Percentiles rank a stretch among this genome's conserved stretches.
phyloP scores from a whole-genome alignment of 148 eudicot species.

The Nyssa sinensis region DNA sequence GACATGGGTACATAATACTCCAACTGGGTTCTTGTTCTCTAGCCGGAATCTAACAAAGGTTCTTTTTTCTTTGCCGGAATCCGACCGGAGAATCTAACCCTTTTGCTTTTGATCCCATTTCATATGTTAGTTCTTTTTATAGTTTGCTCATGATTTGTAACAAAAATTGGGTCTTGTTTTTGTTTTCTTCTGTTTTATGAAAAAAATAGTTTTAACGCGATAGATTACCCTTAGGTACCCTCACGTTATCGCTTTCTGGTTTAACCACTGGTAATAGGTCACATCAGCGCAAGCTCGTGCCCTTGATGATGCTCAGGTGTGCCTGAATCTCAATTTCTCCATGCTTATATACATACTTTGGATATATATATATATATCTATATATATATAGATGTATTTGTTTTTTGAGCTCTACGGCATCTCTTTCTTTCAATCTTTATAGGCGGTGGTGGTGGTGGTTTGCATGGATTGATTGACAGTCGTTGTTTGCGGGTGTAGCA shows the following conservation, averaged over 20 bases:
- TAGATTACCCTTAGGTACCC: not conserved
- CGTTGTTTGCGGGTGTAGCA: slow-evolving; percentile 46
- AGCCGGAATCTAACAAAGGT: no score
- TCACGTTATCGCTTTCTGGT: not conserved
- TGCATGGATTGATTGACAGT: slow-evolving; percentile 23
- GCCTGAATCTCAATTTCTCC: not conserved
- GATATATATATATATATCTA: not conserved
- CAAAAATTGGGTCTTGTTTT: not conserved
- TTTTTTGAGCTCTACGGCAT: no score
- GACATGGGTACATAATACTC: no score
- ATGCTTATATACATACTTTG: no score
- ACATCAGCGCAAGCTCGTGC: not conserved
- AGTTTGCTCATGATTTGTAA: not conserved
- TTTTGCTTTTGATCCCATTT: no score
- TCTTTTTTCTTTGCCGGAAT: slow-evolving; percentile 16
- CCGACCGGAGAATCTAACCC: not conserved
- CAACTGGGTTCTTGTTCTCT: no score
- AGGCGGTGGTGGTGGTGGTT: not conserved
- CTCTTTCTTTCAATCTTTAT: not conserved
- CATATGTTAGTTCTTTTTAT: not conserved
- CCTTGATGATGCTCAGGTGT: no score
- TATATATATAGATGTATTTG: no score
- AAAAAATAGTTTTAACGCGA: not conserved
- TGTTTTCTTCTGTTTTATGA: not conserved
- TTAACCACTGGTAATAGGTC: slow-evolving; percentile 7